Conservation (phyloP, 306 rosid species). For the Luffa aegyptiaca region DNA sequence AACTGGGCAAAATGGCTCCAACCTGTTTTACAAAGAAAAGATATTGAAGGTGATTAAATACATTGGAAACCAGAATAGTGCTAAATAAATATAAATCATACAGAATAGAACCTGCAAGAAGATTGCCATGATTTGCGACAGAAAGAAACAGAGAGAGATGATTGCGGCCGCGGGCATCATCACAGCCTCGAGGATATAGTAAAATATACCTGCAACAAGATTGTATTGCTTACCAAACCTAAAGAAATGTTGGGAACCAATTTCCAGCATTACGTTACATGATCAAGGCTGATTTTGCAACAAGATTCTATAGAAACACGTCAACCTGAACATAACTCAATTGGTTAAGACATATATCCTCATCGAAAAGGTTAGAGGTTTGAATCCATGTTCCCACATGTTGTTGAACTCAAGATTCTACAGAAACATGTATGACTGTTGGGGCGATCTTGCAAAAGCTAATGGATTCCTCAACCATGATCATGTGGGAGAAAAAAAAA, state of each 20-base stretch:
- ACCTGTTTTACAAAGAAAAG: conserved; percentile 33
- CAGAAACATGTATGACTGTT: neutral
- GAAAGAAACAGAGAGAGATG: conserved; percentile 95
- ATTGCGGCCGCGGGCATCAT: conserved; percentile 74
- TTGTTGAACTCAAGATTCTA: no score
- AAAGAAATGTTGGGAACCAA: neutral
- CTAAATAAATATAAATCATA: conserved; percentile 4
- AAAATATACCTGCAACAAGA: conserved; percentile 78
- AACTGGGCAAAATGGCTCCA: conserved; percentile 99
- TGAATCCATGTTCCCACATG: no score
- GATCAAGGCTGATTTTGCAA: neutral
- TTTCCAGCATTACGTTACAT: neutral
- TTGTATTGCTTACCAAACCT: conserved; percentile 5
- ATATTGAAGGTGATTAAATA: conserved; percentile 7
- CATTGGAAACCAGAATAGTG: conserved; percentile 5
- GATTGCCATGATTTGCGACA: conserved; percentile 96
- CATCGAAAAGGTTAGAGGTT: no score
- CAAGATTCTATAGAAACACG: no score
- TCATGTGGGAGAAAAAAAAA: neutral
- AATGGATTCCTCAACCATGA: neutral
- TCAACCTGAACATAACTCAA: no score
- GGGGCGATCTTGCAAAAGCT: neutral
- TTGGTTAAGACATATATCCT: no score
- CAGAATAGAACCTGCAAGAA: conserved; percentile 74
- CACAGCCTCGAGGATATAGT: conserved; percentile 96